phyloP scores from a whole-genome alignment of 441 rosid genomes.

The Bruguiera hainesii region DNA sequence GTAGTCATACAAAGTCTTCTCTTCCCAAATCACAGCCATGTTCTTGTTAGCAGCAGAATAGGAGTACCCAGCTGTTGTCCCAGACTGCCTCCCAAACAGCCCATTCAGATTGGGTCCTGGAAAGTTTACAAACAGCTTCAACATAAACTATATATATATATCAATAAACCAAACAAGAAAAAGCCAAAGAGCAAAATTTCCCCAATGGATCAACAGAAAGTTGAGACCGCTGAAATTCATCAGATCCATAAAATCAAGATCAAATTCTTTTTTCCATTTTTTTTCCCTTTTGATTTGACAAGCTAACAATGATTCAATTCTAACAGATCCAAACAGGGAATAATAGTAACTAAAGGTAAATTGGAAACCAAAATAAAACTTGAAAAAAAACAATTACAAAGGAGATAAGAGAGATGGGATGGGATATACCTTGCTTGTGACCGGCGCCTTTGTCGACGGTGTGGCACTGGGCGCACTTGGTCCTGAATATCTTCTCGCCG shows the following conservation, averaged over 20 bases:
- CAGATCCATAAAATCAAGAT: neutral
- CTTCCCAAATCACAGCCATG: slow-evolving; percentile 52
- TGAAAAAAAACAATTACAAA: neutral
- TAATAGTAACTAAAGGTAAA: no score
- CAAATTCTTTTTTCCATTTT: no score
- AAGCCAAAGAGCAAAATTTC: neutral
- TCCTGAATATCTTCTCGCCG: slow-evolving; percentile 79
- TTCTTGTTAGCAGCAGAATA: slow-evolving; percentile 58
- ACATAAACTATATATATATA: neutral
- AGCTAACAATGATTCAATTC: neutral
- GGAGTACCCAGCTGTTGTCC: slow-evolving; percentile 57
- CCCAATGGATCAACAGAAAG: neutral
- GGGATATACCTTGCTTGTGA: slow-evolving; percentile 69
- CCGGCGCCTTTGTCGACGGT: slow-evolving; percentile 86
- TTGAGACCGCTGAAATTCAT: neutral
- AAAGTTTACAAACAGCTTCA: neutral
- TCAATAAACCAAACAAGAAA: neutral
- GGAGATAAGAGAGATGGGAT: no score
- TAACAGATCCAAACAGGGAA: no score
- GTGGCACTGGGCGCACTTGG: slow-evolving; percentile 89
- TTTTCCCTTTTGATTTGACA: neutral
- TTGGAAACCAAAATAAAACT: neutral
- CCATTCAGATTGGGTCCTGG: slow-evolving; percentile 84
- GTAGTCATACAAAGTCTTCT: slow-evolving; percentile 49
- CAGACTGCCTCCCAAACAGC: slow-evolving; percentile 81